Base-by-base conservation (phyloP, 805 yeast genomes). In the Wickerhamiella musiphila region DNA sequence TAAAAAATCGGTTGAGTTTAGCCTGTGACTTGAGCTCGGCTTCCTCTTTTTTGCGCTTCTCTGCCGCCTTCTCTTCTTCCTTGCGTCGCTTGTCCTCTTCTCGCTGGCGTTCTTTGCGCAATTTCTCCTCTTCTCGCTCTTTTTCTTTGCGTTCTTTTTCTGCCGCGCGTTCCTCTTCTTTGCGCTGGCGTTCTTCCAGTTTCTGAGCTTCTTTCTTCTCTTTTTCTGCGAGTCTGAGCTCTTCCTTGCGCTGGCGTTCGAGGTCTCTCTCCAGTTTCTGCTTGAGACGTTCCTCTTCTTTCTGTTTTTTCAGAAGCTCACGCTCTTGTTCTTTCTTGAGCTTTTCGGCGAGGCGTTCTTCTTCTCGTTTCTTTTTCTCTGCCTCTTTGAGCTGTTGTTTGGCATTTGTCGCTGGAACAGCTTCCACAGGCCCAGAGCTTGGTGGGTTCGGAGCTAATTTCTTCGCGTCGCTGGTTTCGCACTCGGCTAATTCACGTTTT, bases 11-110 rank as follows among this genome's bases (percentile, higher is more conserved):
- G 18, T 40, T 43, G 30, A 41, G 43, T 22, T 31, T n/a, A n/a
- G n/a, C n/a, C n/a, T n/a, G n/a, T n/a, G n/a, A n/a, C n/a, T n/a
- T 28, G 14, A 41, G 43, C 38, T 47, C 48, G 27, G 39, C 39
- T 10, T 34, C 38, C 15, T 37, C 28, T 17, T 27, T 23, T 9
- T 26, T 18, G 36, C 36, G 20, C 36, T 43, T 33, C 22, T 30
- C 40, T 17, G 28, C 44, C 24, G 43, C 44, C 29, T 43, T 38
- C 33, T 39, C 41, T 23, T 39, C 38, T 19, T 39, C 41, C 32
- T 33, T 29, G 19, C 33, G 27, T 28, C 31, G 33, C 23, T 37
- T 33, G 33, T 36, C 35, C 25, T 38, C 43, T 35, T 34, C 40
- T 29, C 31, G 29, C 26, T 43, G 45, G 29, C 33, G 33, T 22